phyloP scores from a whole-genome alignment of 2,329 filamentous ascomycete species.

The Colletotrichum lentis region DNA sequence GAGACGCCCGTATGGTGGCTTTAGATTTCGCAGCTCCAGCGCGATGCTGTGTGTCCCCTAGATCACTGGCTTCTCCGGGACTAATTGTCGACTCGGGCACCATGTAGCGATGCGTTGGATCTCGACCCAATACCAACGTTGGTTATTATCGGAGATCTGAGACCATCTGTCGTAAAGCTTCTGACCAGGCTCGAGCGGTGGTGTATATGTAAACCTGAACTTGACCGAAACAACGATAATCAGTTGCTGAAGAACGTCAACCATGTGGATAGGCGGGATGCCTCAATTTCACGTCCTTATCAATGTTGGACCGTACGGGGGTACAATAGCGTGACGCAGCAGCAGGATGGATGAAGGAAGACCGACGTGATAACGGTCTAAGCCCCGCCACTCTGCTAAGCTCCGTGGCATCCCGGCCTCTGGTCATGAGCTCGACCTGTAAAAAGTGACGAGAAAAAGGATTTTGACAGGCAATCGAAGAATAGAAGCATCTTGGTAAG shows the following conservation, averaged over 20 bases:
- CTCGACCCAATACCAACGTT: not conserved
- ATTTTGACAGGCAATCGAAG: constrained; percentile 10
- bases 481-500: constrained; percentile 38
- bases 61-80: constrained; percentile 19
- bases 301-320: not conserved
- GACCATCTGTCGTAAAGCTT: not conserved
- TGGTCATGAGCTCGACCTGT: not conserved
- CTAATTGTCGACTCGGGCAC: constrained; percentile 16
- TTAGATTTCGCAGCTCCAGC: constrained; percentile 42
- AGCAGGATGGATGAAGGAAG: not conserved
- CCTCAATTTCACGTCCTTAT: constrained; percentile 28
- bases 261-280: constrained; percentile 6
- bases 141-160: not conserved
- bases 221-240: not conserved
- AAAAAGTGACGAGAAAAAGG: not conserved
- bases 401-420: not conserved
- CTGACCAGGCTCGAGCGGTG: not conserved
- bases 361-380: not conserved
- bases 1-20: constrained; percentile 52
- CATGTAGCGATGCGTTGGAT: constrained; percentile 16
- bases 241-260: not conserved
- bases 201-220: constrained; percentile 34
- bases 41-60: constrained; percentile 21
- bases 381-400: constrained; percentile 18
- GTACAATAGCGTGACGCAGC: constrained; percentile 12